phyloP scores from a whole-genome alignment of 1,284 basidiomycete genomes.

The Vanrija pseudolonga region DNA sequence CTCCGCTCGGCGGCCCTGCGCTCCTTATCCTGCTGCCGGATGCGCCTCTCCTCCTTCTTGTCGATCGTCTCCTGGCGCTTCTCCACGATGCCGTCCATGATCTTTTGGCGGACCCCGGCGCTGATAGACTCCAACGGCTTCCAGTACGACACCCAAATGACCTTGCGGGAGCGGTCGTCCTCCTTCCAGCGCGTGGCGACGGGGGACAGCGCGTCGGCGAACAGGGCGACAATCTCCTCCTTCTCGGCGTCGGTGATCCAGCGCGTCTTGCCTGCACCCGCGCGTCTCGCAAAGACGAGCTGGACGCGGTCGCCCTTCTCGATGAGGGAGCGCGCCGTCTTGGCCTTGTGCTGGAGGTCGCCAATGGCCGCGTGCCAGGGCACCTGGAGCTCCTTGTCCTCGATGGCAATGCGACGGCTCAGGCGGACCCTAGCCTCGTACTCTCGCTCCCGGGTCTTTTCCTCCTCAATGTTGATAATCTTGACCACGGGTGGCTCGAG shows the following conservation, averaged over 20 bases:
- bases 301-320: constrained; percentile 43
- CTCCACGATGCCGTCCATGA: constrained; percentile 73
- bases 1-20: constrained; percentile 77
- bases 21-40: constrained; percentile 79
- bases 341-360: constrained; percentile 41
- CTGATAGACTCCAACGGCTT: constrained; percentile 80
- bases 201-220: constrained; percentile 70
- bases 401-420: constrained; percentile 27
- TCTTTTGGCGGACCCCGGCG: constrained; percentile 68
- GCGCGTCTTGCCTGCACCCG: constrained; percentile 7
- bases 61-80: constrained; percentile 22
- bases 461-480: constrained; percentile 27
- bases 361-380: constrained; percentile 39
- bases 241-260: constrained; percentile 12
- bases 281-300: constrained; percentile 38
- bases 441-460: constrained; percentile 22
- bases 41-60: constrained; percentile 27
- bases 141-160: constrained; percentile 63
- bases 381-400: constrained; percentile 45
- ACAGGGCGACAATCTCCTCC: constrained; percentile 54
- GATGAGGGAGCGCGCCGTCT: constrained; percentile 24
- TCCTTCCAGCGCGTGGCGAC: constrained; percentile 82
- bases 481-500: constrained; percentile 36
- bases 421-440: constrained; percentile 23
- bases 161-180: constrained; percentile 69